Evolutionary conservation across 768 basidiomycete species (phyloP).

Genomic region (Pleurotus tuoliensis): DNA sequence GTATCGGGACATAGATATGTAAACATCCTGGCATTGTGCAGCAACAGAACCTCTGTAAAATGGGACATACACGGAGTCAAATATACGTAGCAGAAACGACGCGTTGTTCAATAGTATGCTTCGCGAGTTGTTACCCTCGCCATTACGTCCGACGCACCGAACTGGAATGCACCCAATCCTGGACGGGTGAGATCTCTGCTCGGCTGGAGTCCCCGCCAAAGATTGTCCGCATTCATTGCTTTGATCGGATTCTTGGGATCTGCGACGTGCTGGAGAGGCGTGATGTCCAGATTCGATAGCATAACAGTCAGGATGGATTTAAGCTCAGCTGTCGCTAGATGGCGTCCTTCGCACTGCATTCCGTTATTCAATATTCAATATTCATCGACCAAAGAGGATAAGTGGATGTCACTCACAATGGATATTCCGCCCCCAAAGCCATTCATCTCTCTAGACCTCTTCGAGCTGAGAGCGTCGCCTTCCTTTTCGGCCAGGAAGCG

Average conservation of each 20-base stretch:
- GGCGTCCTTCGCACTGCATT: not conserved
- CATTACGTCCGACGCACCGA: not conserved
- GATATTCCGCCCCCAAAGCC: slow-evolving; percentile 6
- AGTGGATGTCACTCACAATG: not conserved
- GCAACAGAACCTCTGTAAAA: too few relatives aligned
- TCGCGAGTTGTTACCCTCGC: not conserved
- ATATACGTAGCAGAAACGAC: too few relatives aligned
- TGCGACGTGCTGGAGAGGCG: not conserved
- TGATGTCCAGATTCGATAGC: slow-evolving; percentile 1
- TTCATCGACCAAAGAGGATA: too few relatives aligned
- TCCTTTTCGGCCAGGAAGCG: slow-evolving; percentile 1
- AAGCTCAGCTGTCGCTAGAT: slow-evolving; percentile 6
- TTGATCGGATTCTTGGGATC: not conserved
- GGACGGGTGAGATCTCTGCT: not conserved
- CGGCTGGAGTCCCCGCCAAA: not conserved
- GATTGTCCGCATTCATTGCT: not conserved
- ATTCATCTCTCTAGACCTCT: slow-evolving; percentile 4
- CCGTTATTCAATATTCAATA: too few relatives aligned
- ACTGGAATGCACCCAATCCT: slow-evolving; percentile 6
- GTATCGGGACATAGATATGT: not conserved
- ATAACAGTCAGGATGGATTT: not conserved
- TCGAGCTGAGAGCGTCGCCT: not conserved
- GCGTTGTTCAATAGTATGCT: too few relatives aligned
- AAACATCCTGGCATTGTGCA: not conserved
- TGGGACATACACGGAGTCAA: too few relatives aligned